Evolutionary conservation across 305 asterid genomes (phyloP).

Genomic region (Solanum chacoense): DNA sequence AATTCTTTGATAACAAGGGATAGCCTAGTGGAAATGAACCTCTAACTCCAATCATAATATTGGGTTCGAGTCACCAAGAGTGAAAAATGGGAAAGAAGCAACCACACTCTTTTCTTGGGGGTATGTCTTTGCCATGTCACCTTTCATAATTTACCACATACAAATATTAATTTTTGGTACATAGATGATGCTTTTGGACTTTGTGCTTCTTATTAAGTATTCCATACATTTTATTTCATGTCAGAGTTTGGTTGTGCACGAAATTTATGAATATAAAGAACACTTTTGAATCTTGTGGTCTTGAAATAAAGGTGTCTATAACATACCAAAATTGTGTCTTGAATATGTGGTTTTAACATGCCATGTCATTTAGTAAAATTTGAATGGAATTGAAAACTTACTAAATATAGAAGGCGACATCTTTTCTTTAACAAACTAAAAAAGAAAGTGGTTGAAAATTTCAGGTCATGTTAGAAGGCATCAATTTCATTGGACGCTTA

Average conservation of each 20-base stretch:
- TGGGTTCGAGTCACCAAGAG: neutral
- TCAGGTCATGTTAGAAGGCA: neutral
- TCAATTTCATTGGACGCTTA: neutral
- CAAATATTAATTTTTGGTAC: neutral
- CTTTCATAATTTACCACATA: neutral
- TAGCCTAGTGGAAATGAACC: neutral
- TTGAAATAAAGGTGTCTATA: neutral
- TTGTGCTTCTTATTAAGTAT: neutral
- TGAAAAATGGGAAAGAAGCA: neutral
- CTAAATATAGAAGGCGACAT: neutral
- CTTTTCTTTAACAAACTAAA: neutral
- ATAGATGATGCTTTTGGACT: neutral
- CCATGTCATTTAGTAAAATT: neutral
- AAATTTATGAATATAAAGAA: neutral
- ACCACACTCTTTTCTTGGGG: neutral
- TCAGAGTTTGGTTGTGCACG: neutral
- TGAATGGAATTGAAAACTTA: neutral
- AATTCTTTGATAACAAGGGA: neutral
- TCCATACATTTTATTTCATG: neutral
- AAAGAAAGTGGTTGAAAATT: neutral
- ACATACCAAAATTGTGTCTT: neutral
- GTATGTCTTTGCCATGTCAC: neutral
- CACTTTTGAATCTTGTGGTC: neutral
- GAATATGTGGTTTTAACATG: neutral
- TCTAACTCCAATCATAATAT: neutral